These are phyloP conservation scores for Alnus rubra DNA, from an alignment of 306 rosid genomes.

Conservation along the genomic window DNA sequence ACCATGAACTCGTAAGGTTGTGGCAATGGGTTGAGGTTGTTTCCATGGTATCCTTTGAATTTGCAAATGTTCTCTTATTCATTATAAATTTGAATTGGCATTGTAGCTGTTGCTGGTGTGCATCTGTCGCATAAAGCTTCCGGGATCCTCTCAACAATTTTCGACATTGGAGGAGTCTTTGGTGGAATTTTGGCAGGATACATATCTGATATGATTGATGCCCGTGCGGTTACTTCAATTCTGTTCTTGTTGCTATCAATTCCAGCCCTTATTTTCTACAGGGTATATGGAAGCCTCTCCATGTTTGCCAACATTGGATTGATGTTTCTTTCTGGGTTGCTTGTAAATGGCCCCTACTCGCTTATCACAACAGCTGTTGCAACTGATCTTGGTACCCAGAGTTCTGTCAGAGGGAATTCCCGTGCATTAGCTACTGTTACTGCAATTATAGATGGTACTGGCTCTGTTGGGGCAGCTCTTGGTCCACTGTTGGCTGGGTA, in stretches of 20 bases:
- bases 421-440: conserved; percentile 86
- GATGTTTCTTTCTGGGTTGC: conserved; percentile 73
- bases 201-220: conserved; percentile 82
- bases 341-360: conserved; percentile 68
- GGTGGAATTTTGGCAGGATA: conserved; percentile 88
- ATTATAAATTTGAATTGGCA: conserved; percentile 7
- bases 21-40: background rate
- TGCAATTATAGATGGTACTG: conserved; percentile 93
- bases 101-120: conserved; percentile 82
- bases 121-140: conserved; percentile 76
- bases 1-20: background rate
- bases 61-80: conserved; percentile 9
- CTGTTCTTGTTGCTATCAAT: conserved; percentile 68
- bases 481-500: conserved; percentile 92
- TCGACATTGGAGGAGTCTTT: conserved; percentile 84
- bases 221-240: conserved; percentile 81
- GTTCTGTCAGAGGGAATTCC: conserved; percentile 47
- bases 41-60: background rate
- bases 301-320: conserved; percentile 57
- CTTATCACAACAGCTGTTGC: conserved; percentile 93
- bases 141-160: conserved; percentile 82
- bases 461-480: conserved; percentile 84
- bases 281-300: conserved; percentile 71
- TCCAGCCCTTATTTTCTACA: conserved; percentile 76
- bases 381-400: conserved; percentile 83